Conservation (phyloP, 2,329 filamentous ascomycete genomes). For the Penicillium digitatum region DNA sequence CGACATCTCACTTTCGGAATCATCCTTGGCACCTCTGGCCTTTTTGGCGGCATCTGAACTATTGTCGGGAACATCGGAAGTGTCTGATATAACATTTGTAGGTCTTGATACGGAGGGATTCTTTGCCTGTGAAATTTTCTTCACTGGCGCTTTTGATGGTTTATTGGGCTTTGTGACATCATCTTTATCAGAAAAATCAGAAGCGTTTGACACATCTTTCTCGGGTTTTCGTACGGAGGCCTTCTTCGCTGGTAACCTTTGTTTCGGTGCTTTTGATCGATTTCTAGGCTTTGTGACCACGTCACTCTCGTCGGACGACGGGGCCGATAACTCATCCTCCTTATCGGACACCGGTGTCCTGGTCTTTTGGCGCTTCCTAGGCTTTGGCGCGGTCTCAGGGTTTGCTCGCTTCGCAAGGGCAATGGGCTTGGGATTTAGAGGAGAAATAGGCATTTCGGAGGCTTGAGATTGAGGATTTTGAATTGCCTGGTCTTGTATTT, state of each 20-base stretch:
- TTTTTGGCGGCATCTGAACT: constrained; percentile 13
- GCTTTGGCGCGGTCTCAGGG: constrained; percentile 16
- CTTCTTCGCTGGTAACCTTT: constrained; percentile 8
- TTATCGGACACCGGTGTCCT: constrained; percentile 27
- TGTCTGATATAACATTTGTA: constrained; percentile 3
- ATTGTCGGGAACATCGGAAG: constrained; percentile 15
- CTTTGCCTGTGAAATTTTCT: constrained; percentile 10
- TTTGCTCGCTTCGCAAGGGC: constrained; percentile 30
- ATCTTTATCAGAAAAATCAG: constrained; percentile 16
- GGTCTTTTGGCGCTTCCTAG: constrained; percentile 37
- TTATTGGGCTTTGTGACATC: constrained; percentile 22
- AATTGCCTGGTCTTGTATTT: constrained; percentile 29
- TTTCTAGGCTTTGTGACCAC: constrained; percentile 21
- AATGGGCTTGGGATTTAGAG: constrained; percentile 18
- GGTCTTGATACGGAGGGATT: constrained; percentile 3
- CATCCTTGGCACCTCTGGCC: constrained; percentile 43
- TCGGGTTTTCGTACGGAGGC: background rate
- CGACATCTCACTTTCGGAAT: constrained; percentile 64
- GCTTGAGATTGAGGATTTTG: constrained; percentile 11
- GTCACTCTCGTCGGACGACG: constrained; percentile 21
- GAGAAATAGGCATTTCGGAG: constrained; percentile 11
- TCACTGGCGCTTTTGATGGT: constrained; percentile 5
- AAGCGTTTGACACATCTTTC: background rate
- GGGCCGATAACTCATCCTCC: constrained; percentile 12
- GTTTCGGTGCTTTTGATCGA: constrained; percentile 6